Evolutionary conservation across 2,329 filamentous ascomycete species (phyloP), one percentile per base, ranked within the genome.

Genomic region (Macrophomina pseudophaseolina): DNA sequence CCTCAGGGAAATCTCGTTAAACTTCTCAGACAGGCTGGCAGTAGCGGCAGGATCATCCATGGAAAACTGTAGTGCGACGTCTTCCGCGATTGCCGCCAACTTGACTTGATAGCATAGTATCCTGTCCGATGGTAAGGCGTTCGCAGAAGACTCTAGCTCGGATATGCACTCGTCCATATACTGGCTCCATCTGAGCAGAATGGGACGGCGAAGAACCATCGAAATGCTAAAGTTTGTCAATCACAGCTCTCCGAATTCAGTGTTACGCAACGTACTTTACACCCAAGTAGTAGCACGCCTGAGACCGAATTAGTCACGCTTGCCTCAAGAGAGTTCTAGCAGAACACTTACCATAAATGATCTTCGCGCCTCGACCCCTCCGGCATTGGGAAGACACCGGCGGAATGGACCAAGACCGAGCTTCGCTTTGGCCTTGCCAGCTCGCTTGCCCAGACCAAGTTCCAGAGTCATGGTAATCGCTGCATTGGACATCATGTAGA

Each of bases 401-500:
- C 75, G 68, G 71, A 79, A 71, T 44, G 78, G 69, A 23, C 75
- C 69, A 16, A 76, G 72, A 1, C 74, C 74, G 3, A 79, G 68
- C 67, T 75, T 78, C 72, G 77, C 75, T 32, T 77, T 73, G 40
- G 76, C 80, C n/a, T 71, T 81, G 74, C 69, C 70, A 78, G 82
- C 72, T 83, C 83, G 82, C 69, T 87, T 86, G 16, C 90, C 91
- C 6, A 97, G 85, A 0, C 93, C 93, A 40, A 97, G 85, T 71
- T 97, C 93, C 65, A 96, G 88, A 32, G 90, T 90, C 89, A 97
- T 92, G 71, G 92, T 86, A 56, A 90, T 90, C 2, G 91, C 90
- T 74, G 92, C 88, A 75, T 97, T 92, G 53, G 93, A 88, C 70
- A 95, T 85, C 80, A 94, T 91, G 79, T 95, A 97, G 76, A 95